phyloP scores from a whole-genome alignment of 192 early-diverging fungal species.

The Dispira parvispora region DNA sequence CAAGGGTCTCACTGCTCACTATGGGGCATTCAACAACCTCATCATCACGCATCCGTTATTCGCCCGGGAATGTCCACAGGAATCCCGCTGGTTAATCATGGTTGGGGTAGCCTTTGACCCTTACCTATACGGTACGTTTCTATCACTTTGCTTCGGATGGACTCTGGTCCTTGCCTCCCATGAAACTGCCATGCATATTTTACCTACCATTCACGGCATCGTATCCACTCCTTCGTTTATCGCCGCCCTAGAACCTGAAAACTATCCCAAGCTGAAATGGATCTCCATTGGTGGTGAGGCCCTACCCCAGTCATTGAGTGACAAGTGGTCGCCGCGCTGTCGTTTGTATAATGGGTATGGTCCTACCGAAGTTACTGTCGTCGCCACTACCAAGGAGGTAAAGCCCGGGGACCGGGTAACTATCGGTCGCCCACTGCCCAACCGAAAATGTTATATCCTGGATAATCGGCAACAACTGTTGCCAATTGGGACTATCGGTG shows the following conservation, averaged over 20 bases:
- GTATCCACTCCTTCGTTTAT: background rate
- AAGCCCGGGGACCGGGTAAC: background rate
- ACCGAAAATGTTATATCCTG: background rate
- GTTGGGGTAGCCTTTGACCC: conserved; percentile 1
- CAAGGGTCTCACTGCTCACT: conserved; percentile 15
- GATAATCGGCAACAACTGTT: background rate
- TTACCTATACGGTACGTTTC: background rate
- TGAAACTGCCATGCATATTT: too few relatives aligned
- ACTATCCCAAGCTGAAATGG: background rate
- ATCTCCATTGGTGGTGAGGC: background rate
- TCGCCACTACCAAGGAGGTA: background rate
- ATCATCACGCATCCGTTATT: background rate
- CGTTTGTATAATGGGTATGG: background rate
- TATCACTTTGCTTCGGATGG: background rate
- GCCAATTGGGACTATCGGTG: background rate
- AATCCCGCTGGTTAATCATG: background rate
- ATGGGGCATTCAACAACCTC: background rate
- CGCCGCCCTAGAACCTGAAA: background rate
- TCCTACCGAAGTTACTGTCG: background rate
- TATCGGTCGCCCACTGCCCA: background rate
- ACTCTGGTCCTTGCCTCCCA: background rate
- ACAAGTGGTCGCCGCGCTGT: background rate
- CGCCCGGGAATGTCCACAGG: too few relatives aligned
- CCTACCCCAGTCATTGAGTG: background rate
- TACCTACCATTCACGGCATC: background rate